A percentile compares a stretch with the other conserved stretches of the same genome.
These are phyloP conservation scores for Artemisia tridentata DNA, from an alignment of 129 eudicot species.

Conservation along the genomic window DNA sequence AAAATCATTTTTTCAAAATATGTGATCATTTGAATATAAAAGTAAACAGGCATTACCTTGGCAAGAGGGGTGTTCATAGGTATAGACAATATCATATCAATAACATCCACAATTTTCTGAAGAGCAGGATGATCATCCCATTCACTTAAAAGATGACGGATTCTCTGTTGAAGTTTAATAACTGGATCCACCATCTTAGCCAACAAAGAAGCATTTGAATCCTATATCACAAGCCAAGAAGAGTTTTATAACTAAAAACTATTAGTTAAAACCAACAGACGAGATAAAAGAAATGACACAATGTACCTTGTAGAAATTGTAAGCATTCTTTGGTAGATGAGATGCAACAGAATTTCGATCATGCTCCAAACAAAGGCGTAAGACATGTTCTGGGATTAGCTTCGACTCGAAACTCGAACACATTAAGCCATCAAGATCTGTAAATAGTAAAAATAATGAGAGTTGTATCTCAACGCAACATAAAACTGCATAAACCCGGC, in stretches of 20 bases:
- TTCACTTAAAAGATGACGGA: slow-evolving; percentile 52
- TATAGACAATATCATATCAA: slow-evolving; percentile 77
- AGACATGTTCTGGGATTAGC: slow-evolving; percentile 74
- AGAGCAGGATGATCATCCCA: slow-evolving; percentile 86
- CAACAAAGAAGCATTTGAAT: slow-evolving; percentile 67
- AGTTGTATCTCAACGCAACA: slow-evolving; percentile 16
- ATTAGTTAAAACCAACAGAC: not conserved
- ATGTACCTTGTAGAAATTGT: slow-evolving; percentile 82
- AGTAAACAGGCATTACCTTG: slow-evolving; percentile 44
- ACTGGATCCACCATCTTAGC: slow-evolving; percentile 74
- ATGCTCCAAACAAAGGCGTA: slow-evolving; percentile 82
- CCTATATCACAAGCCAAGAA: slow-evolving; percentile 39
- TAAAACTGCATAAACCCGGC: not conserved
- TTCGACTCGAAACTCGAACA: slow-evolving; percentile 66
- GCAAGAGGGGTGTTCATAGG: slow-evolving; percentile 88
- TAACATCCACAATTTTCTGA: slow-evolving; percentile 72
- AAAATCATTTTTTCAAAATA: no score
- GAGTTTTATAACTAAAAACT: not conserved
- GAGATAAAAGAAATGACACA: not conserved
- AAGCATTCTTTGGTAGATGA: slow-evolving; percentile 34
- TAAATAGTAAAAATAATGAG: slow-evolving; percentile 8
- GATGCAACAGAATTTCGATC: slow-evolving; percentile 40
- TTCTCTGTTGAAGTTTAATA: slow-evolving; percentile 44
- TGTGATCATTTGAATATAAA: not conserved
- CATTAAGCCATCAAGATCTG: slow-evolving; percentile 58